Conservation (phyloP, 2,329 filamentous ascomycete genomes). For the Grosmannia clavigera region DNA sequence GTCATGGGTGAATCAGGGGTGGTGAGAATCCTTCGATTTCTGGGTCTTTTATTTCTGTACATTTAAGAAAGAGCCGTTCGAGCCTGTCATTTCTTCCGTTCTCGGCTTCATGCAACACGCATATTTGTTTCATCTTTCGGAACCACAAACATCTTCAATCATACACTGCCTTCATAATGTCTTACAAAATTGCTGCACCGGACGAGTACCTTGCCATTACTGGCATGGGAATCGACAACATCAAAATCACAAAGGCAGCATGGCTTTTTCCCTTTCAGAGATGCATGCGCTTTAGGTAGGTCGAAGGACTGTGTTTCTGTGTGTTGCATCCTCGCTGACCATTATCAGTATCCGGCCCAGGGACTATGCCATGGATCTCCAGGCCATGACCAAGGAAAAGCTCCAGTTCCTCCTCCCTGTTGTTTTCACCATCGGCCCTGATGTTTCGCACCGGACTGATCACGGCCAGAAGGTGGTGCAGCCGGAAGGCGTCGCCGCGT, state of each 20-base stretch:
- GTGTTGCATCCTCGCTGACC: not conserved
- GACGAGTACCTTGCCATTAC: conserved; percentile 84
- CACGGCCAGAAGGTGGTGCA: conserved; percentile 24
- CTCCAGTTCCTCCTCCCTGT: conserved; percentile 71
- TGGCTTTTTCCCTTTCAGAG: conserved; percentile 62
- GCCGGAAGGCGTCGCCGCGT: too few species aligned
- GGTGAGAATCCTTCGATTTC: not conserved
- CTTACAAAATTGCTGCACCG: conserved; percentile 58
- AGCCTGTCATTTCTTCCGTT: not conserved
- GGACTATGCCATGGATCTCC: conserved; percentile 71
- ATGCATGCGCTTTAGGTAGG: conserved; percentile 35
- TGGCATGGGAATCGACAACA: conserved; percentile 60
- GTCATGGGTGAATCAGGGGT: not conserved
- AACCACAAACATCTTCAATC: not conserved
- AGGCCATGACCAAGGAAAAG: conserved; percentile 85
- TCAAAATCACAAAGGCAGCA: conserved; percentile 68
- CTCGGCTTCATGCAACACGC: not conserved
- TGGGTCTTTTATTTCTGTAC: not conserved
- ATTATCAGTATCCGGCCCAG: conserved; percentile 52
- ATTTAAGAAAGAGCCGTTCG: not conserved
- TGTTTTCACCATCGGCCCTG: conserved; percentile 75
- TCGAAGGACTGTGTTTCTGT: not conserved
- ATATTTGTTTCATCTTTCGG: not conserved
- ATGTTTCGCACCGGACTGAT: conserved; percentile 48
- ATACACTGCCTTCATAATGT: conserved; percentile 28